Base-by-base conservation (phyloP, 2,329 filamentous ascomycete genomes). In the Pseudogymnoascus pannorum region DNA sequence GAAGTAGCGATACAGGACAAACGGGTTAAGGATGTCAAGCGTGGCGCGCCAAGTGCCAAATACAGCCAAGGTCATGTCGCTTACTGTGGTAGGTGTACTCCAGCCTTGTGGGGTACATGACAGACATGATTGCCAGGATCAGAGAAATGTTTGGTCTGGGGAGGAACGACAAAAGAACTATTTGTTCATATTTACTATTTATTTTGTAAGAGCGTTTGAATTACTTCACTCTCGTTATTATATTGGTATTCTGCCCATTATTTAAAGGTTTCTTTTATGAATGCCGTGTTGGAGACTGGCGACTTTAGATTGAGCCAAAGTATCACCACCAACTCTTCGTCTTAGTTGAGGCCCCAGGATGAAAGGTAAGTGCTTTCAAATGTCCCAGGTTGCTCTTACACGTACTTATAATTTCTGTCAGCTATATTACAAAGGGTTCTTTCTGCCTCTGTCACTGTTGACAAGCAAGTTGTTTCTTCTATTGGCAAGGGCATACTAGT, bases 391-490 rank as follows among this genome's bases (percentile, higher is more conserved):
- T 33, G 16, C 48, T 20, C 48, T 33, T n/a, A n/a, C 48, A 33
- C 48, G 16, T 54, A 26, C 48, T 54, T 31, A 54, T 54, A 54
- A 59, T 63, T 66, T 66, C 58, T 63, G 63, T 60, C 71, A 97
- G 94, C 92, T 60, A 90, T 99, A 63, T 78, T 97, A 60, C 94
- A 99, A 76, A 85, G 94, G 66, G 94, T 99, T 59, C 85, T 96
- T 64, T 97, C 92, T 44, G 93, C 93, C 64, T 97, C 93, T 6
- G 94, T 99, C 69, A 94, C 92, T 1, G 93, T 99, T 59, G 92
- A 99, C 72, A 88, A 91, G 71, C 82, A 96, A 72, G 78, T 96
- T 29, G 84, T 99, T 51, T 97, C 94, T 1, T 89, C 88, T 2
- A 97, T 99, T 69, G 91, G 91, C 63, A 90, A 88, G 75, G 94